Evolutionary conservation across 805 yeast genomes (phyloP), one percentile per base, ranked within the genome.

Genomic region (Candida verbasci): DNA sequence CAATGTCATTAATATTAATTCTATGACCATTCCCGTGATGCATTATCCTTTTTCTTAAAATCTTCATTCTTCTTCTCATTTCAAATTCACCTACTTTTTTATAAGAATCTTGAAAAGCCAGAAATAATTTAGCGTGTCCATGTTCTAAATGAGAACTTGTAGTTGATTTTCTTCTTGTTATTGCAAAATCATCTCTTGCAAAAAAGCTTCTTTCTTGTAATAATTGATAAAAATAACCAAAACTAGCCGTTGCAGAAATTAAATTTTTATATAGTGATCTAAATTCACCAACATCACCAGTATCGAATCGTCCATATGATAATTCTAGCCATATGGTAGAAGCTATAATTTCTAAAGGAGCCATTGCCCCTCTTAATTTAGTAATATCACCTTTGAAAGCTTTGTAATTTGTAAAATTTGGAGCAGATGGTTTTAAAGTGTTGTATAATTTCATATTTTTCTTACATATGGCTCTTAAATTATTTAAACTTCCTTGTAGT

Each of bases 11-110:
- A 6, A 52, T 34, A 15, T 46, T 39, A 6, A 53, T 27, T 17
- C 37, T 36, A 7, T 44, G 38, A 4, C 42, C 40, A 8, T 43
- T 24, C 3, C 46, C 50, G 17, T 35, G 34, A 22, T 44, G 41
- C 9, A 42, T 33, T 10, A 53, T 39, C 29, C 52, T 47, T 17
- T 44, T 33, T 31, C 41, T 45, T 23, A 56, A 44, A 16, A 55
- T 39, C 4, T 40, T 38, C 22, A 37, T 43, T 24, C 62, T 44
- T 29, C 39, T 44, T 20, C 35, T 35, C 23, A 47, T 47, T 37
- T 60, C 65, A 37, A 40, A 56, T 16, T 46, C 46, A 0, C 61
- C 65, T 3, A 59, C 65, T 14, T 52, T 48, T 17, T 49, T 52
- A 35, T 60, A 60, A 3, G 55, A 46, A 14, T 55, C 58, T 22